Percentiles rank a stretch among this genome's conserved stretches.
These are phyloP conservation scores for Limonium bicolor DNA, from an alignment of 148 eudicot genomes.

Conservation along the genomic window DNA sequence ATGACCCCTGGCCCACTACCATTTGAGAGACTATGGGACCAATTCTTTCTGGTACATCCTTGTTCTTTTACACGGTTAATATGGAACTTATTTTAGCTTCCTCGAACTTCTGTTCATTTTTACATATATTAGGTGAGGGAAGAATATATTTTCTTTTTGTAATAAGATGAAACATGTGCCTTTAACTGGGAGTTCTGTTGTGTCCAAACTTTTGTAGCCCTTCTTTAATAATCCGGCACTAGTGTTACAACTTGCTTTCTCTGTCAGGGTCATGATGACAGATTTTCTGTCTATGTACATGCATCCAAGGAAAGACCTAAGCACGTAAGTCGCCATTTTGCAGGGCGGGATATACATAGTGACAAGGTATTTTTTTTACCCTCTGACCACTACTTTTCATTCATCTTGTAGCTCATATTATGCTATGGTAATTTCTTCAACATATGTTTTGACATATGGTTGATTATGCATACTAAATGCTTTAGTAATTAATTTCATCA, in stretches of 20 bases:
- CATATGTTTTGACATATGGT: not conserved
- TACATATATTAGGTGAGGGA: not conserved
- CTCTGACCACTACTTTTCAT: not conserved
- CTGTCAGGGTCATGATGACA: slow-evolving; percentile 45
- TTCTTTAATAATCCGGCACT: too few relatives aligned
- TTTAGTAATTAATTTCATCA: too few relatives aligned
- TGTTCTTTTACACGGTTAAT: not conserved
- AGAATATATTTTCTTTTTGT: too few relatives aligned
- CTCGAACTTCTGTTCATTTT: not conserved
- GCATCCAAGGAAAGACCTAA: slow-evolving; percentile 33
- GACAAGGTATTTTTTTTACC: slow-evolving; percentile 26
- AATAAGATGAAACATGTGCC: too few relatives aligned
- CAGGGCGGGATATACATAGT: slow-evolving; percentile 37
- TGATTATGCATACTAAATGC: not conserved
- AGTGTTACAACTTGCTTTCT: too few relatives aligned
- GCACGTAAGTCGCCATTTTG: slow-evolving; percentile 36
- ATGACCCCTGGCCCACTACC: slow-evolving; percentile 64
- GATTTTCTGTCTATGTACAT: slow-evolving; percentile 44
- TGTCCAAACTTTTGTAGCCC: too few relatives aligned
- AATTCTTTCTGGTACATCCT: slow-evolving; percentile 50
- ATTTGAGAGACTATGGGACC: slow-evolving; percentile 76
- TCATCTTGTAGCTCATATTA: not conserved
- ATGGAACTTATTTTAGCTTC: too few relatives aligned
- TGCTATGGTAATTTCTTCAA: too few relatives aligned
- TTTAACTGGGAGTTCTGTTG: too few relatives aligned